Evolutionary conservation across 257 asterid species (phyloP), one percentile per base, ranked within the genome.

Genomic region (Solanum piurae): DNA sequence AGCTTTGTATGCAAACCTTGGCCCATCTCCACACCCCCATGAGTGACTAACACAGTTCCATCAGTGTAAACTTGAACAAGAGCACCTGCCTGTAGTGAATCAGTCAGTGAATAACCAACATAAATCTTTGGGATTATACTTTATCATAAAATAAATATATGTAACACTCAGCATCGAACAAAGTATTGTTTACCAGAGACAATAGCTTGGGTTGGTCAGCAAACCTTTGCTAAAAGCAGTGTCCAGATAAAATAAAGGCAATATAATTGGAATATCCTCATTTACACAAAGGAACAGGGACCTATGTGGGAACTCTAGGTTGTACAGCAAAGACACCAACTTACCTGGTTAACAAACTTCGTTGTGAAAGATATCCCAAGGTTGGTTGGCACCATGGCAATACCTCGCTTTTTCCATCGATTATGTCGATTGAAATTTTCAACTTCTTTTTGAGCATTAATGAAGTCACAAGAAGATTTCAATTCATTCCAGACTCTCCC

Each of bases 21-120:
- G 79, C 99, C 99, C 99, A 97, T 97, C 91, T 97, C 99, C 44
- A 97, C 98, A 77, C 99, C 99, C 12, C 99, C 99, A 72, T 97
- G 99, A 44, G 98, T 97, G 62, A 97, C 98, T 88, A 97, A 90
- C 88, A 95, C 98, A 58, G 99, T 97, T 90, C 99, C 99, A 91
- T 97, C 99, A 8, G 98, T 97, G 91, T 97, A 97, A 16, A 97
- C 95, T 83, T 97, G 98, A 90, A 97, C 98, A 86, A 97, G 98
- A 84, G 99, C 98, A 88, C 98, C 99, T 66, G 98, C 99, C 99
- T 97, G 86, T 36, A 86, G 83, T 64, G 86, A 84, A 20, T 74
- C 58, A 34, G 80, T 64, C 38, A 40, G 60, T 68, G n/a, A 34
- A 84, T 62, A 83, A 84, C 91, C 69, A 82, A 86, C 31, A 33